Evolutionary conservation across 1,284 basidiomycete species (phyloP).

Genomic region (Cryptococcus hybrid): DNA sequence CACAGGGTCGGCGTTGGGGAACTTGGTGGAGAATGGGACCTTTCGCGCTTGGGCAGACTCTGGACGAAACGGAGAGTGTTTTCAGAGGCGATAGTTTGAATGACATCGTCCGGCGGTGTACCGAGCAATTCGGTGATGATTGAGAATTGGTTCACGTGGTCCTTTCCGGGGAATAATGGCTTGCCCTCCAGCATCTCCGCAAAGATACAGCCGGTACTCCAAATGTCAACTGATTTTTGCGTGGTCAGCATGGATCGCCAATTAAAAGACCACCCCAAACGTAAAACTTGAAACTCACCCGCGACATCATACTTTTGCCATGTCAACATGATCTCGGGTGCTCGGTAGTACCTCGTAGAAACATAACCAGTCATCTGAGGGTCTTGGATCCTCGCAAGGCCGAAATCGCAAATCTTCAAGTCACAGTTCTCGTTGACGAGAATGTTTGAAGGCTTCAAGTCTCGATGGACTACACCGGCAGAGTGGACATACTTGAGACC

Average conservation of each 20-base stretch:
- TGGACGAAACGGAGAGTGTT: conserved; percentile 99
- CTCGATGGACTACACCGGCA: conserved; percentile 97
- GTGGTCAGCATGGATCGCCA: conserved; percentile 9
- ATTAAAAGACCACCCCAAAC: background rate
- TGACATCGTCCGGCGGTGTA: conserved; percentile 98
- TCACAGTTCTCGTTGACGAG: conserved; percentile 99
- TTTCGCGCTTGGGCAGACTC: conserved; percentile 93
- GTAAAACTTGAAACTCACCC: conserved; percentile 43
- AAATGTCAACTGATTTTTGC: conserved; percentile 75
- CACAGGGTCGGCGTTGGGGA: conserved; percentile 83
- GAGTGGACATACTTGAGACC: conserved; percentile 99
- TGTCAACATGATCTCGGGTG: conserved; percentile 99
- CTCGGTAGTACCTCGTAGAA: conserved; percentile 97
- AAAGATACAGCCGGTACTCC: conserved; percentile 99
- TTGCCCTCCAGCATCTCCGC: conserved; percentile 99
- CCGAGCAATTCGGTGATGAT: conserved; percentile 99
- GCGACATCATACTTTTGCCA: conserved; percentile 99
- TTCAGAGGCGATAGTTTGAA: conserved; percentile 96
- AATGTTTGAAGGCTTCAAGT: conserved; percentile 99
- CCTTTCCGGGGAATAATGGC: conserved; percentile 98
- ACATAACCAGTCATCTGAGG: conserved; percentile 99
- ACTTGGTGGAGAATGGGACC: conserved; percentile 91
- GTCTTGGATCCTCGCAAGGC: conserved; percentile 84
- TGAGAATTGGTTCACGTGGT: conserved; percentile 99
- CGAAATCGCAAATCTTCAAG: conserved; percentile 97